A percentile compares a stretch with the other conserved stretches of the same genome.
Evolutionary conservation across 2,329 filamentous ascomycete species (phyloP).

Genomic region (Tolypocladium capitatum): DNA sequence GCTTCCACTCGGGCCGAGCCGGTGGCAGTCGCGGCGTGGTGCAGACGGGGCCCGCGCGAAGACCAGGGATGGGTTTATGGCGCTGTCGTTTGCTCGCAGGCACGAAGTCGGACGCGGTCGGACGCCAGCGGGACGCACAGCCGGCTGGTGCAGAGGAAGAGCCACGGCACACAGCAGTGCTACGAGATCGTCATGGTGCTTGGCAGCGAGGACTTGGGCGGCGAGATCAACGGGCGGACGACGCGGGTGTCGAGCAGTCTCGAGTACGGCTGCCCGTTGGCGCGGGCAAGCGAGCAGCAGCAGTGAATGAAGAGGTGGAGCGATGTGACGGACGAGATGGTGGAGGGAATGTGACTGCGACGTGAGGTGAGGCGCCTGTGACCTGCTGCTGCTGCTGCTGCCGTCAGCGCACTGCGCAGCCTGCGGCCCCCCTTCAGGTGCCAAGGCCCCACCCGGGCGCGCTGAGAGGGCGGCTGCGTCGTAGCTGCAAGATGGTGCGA

Average conservation of each 20-base stretch:
- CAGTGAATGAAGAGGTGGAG: not conserved
- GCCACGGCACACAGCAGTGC: not conserved
- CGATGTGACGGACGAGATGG: not conserved
- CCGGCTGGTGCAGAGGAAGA: not conserved
- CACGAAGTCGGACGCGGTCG: not conserved
- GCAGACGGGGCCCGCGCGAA: not conserved
- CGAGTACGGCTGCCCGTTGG: not conserved
- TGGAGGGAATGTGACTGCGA: not conserved
- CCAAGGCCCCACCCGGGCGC: not conserved
- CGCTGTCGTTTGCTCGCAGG: not conserved
- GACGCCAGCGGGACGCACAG: not conserved
- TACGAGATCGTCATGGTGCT: conserved; percentile 1
- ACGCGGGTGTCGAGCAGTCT: not conserved
- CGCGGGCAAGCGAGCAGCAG: not conserved
- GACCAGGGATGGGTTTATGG: not conserved
- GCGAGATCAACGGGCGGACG: not conserved
- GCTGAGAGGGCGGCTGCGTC: not conserved
- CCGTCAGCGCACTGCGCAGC: not conserved
- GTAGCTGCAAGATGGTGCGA: not conserved
- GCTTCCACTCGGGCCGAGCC: not conserved
- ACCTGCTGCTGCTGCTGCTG: not conserved
- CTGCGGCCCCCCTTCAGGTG: not conserved
- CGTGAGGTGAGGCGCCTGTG: not conserved
- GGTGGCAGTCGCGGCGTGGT: not conserved
- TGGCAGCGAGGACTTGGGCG: not conserved